A percentile compares a stretch with the other conserved stretches of the same genome.
These are phyloP conservation scores for Hortiboletus campestris DNA, from an alignment of 768 basidiomycete species.

Conservation along the genomic window DNA sequence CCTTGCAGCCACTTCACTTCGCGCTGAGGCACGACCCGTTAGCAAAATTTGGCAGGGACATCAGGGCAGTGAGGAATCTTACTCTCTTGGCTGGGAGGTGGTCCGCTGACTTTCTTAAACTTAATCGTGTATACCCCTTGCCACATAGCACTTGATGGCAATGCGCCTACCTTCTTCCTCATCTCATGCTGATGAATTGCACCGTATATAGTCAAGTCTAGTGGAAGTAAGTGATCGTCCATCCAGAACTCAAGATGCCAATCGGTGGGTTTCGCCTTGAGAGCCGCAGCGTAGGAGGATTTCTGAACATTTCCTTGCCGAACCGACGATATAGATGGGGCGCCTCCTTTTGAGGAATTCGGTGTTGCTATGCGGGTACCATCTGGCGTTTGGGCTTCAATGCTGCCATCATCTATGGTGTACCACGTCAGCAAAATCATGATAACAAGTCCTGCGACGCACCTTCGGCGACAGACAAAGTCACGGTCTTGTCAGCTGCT, in stretches of 20 bases:
- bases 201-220: slow-evolving; percentile 94
- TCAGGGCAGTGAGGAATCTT: slow-evolving; percentile 21
- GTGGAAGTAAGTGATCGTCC: slow-evolving; percentile 79
- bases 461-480: slow-evolving; percentile 80
- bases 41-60: background rate
- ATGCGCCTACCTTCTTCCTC: slow-evolving; percentile 64
- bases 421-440: slow-evolving; percentile 6
- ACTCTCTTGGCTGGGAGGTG: slow-evolving; percentile 65
- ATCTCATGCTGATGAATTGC: slow-evolving; percentile 91
- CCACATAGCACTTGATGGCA: slow-evolving; percentile 78
- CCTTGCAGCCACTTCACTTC: slow-evolving; percentile 43
- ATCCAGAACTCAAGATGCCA: slow-evolving; percentile 98
- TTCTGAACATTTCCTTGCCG: slow-evolving; percentile 37
- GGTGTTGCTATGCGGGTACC: slow-evolving; percentile 94
- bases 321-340: slow-evolving; percentile 31
- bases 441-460: slow-evolving; percentile 10
- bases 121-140: slow-evolving; percentile 88
- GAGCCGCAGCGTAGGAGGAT: slow-evolving; percentile 89
- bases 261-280: slow-evolving; percentile 89
- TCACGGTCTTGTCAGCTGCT: slow-evolving; percentile 81
- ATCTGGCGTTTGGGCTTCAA: slow-evolving; percentile 95
- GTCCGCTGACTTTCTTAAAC: slow-evolving; percentile 89
- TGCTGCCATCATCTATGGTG: slow-evolving; percentile 76
- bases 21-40: slow-evolving; percentile 25
- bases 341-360: slow-evolving; percentile 50